Evolutionary conservation across 2,329 filamentous ascomycete genomes (phyloP), one percentile per base, ranked within the genome.

Genomic region (Cercospora nicotianae): DNA sequence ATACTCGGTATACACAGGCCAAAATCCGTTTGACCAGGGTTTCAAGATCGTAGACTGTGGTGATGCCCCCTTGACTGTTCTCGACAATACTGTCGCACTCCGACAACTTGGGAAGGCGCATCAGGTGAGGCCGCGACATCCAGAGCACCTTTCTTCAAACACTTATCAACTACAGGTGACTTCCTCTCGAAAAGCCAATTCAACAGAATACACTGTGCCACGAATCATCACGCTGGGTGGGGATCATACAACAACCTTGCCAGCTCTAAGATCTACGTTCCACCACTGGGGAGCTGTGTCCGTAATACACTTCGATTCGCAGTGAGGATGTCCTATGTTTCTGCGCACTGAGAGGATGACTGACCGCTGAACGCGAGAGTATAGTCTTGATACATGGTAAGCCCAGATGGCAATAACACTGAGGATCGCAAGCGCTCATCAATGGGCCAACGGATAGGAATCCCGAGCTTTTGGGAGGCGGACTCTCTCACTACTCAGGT

Each of bases 401-500:
- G 59, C 2, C 5, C 9, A 23, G n/a, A 30, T 45, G 16, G 26
- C 33, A 28, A 9, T 16, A n/a, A 28, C 13, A n/a, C 53, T 30
- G 53, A 3, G 16, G 10, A n/a, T n/a, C 8, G 28, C 45, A 26
- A 30, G 28, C 16, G 53, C 30, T 58, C 8, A 58, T 23, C 5
- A 26, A 23, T 26, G 23, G 23, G 12, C 12, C 9, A 61, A 7
- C 16, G 23, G 33, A n/a, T 42, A 61, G 85, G 85, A 82, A 86
- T 75, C 85, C 85, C 1, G 75, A 83, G 45, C 84, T 87, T 0
- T 73, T 87, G 3, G 84, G 86, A 12, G 86, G 86, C 23, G 85
- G 85, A 0, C 81, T 88, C n/a, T 87, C 85, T 5, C 82, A 87
- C 69, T 88, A 89, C 70, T 86, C 86, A 3, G 81, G 80, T n/a